These are phyloP conservation scores for Discostella stelligeroides DNA, from an alignment of 108 stramenopile species.

Conservation along the genomic window DNA sequence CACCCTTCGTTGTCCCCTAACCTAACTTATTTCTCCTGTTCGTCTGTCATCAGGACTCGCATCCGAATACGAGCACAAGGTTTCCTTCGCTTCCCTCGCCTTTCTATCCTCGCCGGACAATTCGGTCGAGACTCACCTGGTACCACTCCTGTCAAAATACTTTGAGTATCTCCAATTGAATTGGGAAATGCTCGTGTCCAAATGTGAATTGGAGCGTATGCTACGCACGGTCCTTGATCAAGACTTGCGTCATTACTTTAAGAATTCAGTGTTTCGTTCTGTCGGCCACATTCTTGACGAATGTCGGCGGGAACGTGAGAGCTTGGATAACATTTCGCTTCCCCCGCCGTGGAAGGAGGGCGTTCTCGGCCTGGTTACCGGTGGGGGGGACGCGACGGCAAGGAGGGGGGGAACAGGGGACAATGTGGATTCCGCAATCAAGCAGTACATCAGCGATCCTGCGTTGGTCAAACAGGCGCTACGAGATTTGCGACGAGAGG, in stretches of 20 bases:
- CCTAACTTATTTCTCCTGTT: not conserved
- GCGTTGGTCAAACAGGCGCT: slow-evolving; percentile 74
- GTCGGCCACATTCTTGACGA: slow-evolving; percentile 87
- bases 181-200: slow-evolving; percentile 54
- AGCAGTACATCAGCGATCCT: slow-evolving; percentile 46
- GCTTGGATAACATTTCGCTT: slow-evolving; percentile 74
- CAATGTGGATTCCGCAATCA: slow-evolving; percentile 41
- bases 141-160: slow-evolving; percentile 68
- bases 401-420: too few relatives aligned
- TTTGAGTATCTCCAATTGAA: slow-evolving; percentile 68
- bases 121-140: slow-evolving; percentile 68
- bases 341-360: slow-evolving; percentile 60
- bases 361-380: slow-evolving; percentile 39
- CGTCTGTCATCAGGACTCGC: slow-evolving; percentile 48
- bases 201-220: slow-evolving; percentile 81
- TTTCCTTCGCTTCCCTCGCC: slow-evolving; percentile 84
- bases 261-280: slow-evolving; percentile 73
- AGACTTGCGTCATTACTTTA: slow-evolving; percentile 69
- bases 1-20: too few relatives aligned
- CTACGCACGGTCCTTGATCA: slow-evolving; percentile 57
- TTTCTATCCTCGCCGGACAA: slow-evolving; percentile 83
- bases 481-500: slow-evolving; percentile 79
- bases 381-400: slow-evolving; percentile 4
- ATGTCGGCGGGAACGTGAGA: slow-evolving; percentile 62
- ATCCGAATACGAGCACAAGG: slow-evolving; percentile 79